phyloP scores from a whole-genome alignment of 345 rosid species.

The Eucalyptus melliodora region DNA sequence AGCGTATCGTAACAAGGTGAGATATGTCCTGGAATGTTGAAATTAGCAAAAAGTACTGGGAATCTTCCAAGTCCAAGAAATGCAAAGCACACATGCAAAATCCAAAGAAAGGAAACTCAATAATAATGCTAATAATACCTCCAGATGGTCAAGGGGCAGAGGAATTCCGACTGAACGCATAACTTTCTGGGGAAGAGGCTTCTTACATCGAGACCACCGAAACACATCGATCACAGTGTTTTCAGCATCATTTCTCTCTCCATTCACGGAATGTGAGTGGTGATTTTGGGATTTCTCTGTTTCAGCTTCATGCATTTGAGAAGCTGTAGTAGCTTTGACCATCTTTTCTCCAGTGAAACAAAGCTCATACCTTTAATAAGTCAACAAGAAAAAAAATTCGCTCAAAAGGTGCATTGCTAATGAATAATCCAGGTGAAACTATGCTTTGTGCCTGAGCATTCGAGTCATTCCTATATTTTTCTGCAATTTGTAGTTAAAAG shows the following conservation, averaged over 20 bases:
- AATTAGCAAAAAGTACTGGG: neutral
- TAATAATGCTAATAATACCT: constrained; percentile 28
- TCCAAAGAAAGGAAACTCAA: neutral
- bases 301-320: constrained; percentile 53
- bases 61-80: neutral
- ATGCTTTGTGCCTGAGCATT: neutral
- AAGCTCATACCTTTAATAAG: constrained; percentile 63
- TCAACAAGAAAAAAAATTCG: neutral
- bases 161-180: constrained; percentile 91
- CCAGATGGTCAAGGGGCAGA: constrained; percentile 68
- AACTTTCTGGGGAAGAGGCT: constrained; percentile 76
- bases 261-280: constrained; percentile 42
- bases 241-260: constrained; percentile 66
- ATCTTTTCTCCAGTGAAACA: constrained; percentile 85
- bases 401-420: neutral
- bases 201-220: constrained; percentile 93
- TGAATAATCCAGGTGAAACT: neutral
- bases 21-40: neutral
- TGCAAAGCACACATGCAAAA: neutral
- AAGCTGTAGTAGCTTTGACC: constrained; percentile 37
- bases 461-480: neutral
- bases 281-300: constrained; percentile 55
- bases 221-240: constrained; percentile 57
- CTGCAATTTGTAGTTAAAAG: neutral
- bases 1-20: neutral